Evolutionary conservation across 2,329 filamentous ascomycete species (phyloP).

Genomic region (Penicillium sp.): DNA sequence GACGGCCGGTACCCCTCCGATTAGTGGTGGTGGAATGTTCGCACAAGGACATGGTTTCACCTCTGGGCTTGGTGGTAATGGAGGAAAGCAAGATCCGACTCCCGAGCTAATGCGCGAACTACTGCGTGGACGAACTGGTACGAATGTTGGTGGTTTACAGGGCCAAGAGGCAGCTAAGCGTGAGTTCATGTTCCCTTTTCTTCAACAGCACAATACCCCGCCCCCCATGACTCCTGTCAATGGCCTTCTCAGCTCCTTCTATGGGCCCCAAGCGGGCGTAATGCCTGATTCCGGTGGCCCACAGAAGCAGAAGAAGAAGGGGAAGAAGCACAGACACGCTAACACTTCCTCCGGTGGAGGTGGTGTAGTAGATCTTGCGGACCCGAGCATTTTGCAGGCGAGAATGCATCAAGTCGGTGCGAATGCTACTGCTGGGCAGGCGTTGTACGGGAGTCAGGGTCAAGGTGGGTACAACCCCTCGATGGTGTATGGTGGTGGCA

Average conservation of each 20-base stretch:
- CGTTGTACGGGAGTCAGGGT: slow-evolving; percentile 81
- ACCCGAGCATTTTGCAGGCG: slow-evolving; percentile 99
- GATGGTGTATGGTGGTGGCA: slow-evolving; percentile 74
- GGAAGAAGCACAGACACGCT: slow-evolving; percentile 99
- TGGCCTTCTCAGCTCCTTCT: slow-evolving; percentile 87
- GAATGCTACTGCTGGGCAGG: slow-evolving; percentile 71
- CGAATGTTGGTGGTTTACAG: slow-evolving; percentile 63
- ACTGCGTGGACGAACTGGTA: slow-evolving; percentile 65
- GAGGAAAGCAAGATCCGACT: slow-evolving; percentile 68
- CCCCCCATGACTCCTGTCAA: slow-evolving; percentile 88
- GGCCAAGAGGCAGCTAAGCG: slow-evolving; percentile 87
- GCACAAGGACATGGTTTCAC: slow-evolving; percentile 84
- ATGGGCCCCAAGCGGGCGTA: slow-evolving; percentile 78
- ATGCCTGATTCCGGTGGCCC: slow-evolving; percentile 77
- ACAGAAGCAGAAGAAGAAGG: slow-evolving; percentile 99
- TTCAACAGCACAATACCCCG: slow-evolving; percentile 83
- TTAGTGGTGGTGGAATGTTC: slow-evolving; percentile 76
- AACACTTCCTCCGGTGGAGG: slow-evolving; percentile 99
- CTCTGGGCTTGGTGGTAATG: slow-evolving; percentile 60
- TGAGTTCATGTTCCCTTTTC: slow-evolving; percentile 96
- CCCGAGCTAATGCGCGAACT: slow-evolving; percentile 79
- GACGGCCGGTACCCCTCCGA: slow-evolving; percentile 88
- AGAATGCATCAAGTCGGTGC: slow-evolving; percentile 89
- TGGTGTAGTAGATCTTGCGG: slow-evolving; percentile 99
- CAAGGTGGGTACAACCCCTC: slow-evolving; percentile 86